phyloP scores from a whole-genome alignment of 768 basidiomycete species.

The Mycena albidolilacea region DNA sequence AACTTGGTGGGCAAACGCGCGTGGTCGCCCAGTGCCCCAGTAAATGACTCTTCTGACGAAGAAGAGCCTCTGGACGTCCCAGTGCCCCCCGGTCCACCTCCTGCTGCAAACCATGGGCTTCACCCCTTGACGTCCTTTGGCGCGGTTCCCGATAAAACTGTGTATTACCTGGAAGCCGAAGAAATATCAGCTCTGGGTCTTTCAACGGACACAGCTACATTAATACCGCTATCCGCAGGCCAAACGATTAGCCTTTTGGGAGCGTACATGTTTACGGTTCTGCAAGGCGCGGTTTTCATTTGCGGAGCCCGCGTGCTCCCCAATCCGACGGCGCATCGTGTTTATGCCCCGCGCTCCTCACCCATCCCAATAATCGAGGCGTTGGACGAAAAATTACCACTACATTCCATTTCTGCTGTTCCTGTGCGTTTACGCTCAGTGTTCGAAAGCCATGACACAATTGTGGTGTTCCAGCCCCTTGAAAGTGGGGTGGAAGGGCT shows the following conservation, averaged over 20 bases:
- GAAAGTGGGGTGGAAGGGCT: conserved; percentile 77
- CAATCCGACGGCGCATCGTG: conserved; percentile 57
- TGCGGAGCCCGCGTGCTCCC: conserved; percentile 67
- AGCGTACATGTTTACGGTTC: conserved; percentile 69
- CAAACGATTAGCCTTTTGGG: conserved; percentile 82
- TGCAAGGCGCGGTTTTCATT: conserved; percentile 73
- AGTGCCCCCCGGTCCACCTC: conserved; percentile 39
- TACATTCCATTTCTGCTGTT: conserved; percentile 33
- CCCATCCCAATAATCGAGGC: conserved; percentile 72
- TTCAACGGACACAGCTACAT: conserved; percentile 46
- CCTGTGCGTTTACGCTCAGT: conserved; percentile 38
- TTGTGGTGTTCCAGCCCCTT: conserved; percentile 72
- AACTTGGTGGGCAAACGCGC: conserved; percentile 49
- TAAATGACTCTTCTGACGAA: conserved; percentile 65
- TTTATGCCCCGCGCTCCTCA: conserved; percentile 87
- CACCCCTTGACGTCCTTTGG: conserved; percentile 64
- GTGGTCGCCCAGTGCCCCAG: conserved; percentile 74
- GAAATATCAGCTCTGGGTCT: conserved; percentile 54
- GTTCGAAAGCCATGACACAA: conserved; percentile 45
- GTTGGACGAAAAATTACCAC: conserved; percentile 29
- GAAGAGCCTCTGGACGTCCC: conserved; percentile 47
- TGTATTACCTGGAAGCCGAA: conserved; percentile 58
- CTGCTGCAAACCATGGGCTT: conserved; percentile 25
- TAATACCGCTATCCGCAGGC: conserved; percentile 60
- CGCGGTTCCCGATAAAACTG: conserved; percentile 61